Evolutionary conservation across 495 filamentous ascomycete species (phyloP).

Genomic region (Clohesyomyces aquaticus): DNA sequence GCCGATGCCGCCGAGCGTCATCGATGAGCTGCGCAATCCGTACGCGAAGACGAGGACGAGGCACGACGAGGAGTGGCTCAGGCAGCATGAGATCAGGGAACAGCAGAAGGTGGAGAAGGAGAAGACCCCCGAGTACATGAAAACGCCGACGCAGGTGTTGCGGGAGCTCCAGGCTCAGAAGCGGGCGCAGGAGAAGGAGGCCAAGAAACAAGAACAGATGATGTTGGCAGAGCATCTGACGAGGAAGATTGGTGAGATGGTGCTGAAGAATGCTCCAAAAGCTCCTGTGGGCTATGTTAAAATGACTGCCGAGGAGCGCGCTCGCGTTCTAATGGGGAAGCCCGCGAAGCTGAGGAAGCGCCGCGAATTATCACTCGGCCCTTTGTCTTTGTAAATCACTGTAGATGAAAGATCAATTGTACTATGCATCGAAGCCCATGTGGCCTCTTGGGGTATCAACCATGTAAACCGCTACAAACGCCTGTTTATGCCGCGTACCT

Average conservation of each 20-base stretch:
- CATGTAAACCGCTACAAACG: neutral
- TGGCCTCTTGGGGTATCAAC: neutral
- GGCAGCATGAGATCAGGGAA: neutral
- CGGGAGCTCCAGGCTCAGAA: too few relatives aligned
- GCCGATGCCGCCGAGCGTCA: slow-evolving; percentile 76
- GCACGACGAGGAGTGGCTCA: neutral
- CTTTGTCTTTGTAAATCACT: neutral
- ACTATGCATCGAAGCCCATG: neutral
- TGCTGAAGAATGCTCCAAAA: neutral
- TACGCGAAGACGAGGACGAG: slow-evolving; percentile 64
- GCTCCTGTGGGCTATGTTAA: too few relatives aligned
- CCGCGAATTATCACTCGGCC: too few relatives aligned
- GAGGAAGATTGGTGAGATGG: neutral
- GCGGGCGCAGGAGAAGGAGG: too few relatives aligned
- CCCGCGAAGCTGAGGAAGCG: too few relatives aligned
- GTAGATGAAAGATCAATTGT: neutral
- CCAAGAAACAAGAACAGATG: too few relatives aligned
- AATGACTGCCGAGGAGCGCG: too few relatives aligned
- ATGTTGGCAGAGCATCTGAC: neutral
- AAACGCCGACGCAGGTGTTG: too few relatives aligned
- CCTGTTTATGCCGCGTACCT: neutral
- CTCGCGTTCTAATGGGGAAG: too few relatives aligned
- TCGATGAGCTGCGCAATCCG: slow-evolving; percentile 87
- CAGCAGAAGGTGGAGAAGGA: neutral
- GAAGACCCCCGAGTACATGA: too few relatives aligned